A percentile compares a stretch with the other conserved stretches of the same genome.
Evolutionary conservation across 805 yeast species (phyloP).

Genomic region (Candida maesae): DNA sequence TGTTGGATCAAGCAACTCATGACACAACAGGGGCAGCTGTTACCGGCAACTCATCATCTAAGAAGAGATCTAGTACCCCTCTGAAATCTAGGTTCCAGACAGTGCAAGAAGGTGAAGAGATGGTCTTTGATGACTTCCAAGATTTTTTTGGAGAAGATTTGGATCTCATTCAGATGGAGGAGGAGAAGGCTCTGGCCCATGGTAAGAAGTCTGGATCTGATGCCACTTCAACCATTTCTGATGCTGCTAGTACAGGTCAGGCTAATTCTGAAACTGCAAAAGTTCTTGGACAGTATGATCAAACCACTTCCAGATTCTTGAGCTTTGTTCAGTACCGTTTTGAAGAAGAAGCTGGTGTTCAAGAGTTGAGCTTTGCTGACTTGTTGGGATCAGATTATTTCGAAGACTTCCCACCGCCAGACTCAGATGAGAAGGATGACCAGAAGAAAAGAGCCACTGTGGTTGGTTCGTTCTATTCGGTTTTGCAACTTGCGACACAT

Average conservation of each 20-base stretch:
- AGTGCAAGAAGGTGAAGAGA: constrained; percentile 14
- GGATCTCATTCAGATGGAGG: constrained; percentile 1
- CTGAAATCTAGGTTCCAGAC: constrained; percentile 15
- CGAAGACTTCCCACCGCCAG: background rate
- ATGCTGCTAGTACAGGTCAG: too few relatives aligned
- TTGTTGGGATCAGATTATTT: constrained; percentile 14
- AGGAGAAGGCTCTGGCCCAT: too few relatives aligned
- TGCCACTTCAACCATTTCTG: too few relatives aligned
- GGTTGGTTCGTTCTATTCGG: constrained; percentile 27
- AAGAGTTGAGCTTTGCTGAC: constrained; percentile 14
- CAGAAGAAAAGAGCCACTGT: constrained; percentile 13
- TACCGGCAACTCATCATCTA: constrained; percentile 2
- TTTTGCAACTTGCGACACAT: constrained; percentile 25
- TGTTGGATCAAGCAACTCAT: constrained; percentile 3
- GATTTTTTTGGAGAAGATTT: constrained; percentile 1
- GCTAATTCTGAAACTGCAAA: background rate
- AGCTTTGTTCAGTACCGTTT: constrained; percentile 18
- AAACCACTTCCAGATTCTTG: constrained; percentile 22
- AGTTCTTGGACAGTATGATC: constrained; percentile 6
- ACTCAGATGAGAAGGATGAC: background rate
- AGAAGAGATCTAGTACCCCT: constrained; percentile 19
- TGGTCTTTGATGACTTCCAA: constrained; percentile 6
- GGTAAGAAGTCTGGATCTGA: too few relatives aligned
- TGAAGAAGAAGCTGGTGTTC: constrained; percentile 12
- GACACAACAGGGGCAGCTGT: background rate